phyloP scores from a whole-genome alignment of 2,329 filamentous ascomycete genomes.

The Sporothrix sp. region DNA sequence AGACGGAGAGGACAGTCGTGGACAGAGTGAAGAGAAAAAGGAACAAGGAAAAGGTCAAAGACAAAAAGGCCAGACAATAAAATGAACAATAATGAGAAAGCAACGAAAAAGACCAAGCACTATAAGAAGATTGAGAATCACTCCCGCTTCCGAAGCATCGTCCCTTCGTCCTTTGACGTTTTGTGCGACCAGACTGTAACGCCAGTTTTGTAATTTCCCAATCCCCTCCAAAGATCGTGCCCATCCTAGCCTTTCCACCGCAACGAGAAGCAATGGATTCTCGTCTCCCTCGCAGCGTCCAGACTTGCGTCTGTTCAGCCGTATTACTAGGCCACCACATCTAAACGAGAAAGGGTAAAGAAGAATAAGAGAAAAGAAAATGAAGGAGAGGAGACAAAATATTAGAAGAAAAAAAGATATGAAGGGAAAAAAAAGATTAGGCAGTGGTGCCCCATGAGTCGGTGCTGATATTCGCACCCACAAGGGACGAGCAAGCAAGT shows the following conservation, averaged over 20 bases:
- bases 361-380: background rate
- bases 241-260: background rate
- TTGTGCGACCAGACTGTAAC: background rate
- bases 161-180: background rate
- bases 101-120: background rate
- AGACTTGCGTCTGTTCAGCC: conserved; percentile 4
- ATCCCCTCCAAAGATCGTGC: no score
- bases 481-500: background rate
- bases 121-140: conserved; percentile 9
- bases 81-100: conserved; percentile 7
- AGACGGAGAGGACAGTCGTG: background rate
- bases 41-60: background rate
- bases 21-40: background rate
- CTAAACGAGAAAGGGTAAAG: background rate
- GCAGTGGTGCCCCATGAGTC: no score
- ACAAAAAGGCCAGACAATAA: background rate
- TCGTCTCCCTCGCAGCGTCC: no score
- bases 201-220: background rate
- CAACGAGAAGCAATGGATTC: no score
- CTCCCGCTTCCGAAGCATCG: conserved; percentile 2
- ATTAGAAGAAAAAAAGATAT: background rate
- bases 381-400: background rate
- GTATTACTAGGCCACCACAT: background rate
- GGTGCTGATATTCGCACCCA: no score
- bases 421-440: background rate